phyloP scores from a whole-genome alignment of 345 rosid species.

The Pistacia atlantica region DNA sequence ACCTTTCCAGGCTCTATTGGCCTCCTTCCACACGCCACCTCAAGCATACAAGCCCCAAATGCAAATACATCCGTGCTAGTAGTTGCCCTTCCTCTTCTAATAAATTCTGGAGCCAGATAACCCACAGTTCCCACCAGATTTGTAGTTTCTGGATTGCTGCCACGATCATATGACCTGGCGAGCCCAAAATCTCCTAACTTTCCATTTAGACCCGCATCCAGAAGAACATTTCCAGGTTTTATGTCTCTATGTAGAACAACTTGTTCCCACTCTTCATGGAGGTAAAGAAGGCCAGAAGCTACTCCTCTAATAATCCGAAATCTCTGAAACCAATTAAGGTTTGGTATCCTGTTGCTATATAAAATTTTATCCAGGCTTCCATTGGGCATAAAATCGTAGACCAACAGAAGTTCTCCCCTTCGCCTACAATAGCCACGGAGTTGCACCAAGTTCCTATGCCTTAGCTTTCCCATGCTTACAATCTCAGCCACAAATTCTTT shows the following conservation, averaged over 20 bases:
- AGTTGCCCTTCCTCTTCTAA: conserved; percentile 43
- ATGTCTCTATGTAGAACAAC: conserved; percentile 50
- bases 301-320: conserved; percentile 37
- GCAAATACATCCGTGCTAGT: conserved; percentile 44
- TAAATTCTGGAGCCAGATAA: conserved; percentile 52
- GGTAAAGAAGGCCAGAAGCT: conserved; percentile 32
- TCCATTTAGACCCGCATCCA: conserved; percentile 40
- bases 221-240: conserved; percentile 39
- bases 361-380: conserved; percentile 41
- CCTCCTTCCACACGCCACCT: conserved; percentile 55
- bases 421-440: conserved; percentile 47
- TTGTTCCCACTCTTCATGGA: conserved; percentile 52
- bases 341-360: conserved; percentile 9
- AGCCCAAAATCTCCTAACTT: conserved; percentile 51
- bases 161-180: conserved; percentile 41
- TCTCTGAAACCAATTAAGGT: conserved; percentile 38
- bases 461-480: conserved; percentile 30
- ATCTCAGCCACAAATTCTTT: conserved; percentile 37
- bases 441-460: conserved; percentile 45
- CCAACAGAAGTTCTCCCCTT: conserved; percentile 43
- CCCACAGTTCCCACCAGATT: conserved; percentile 47
- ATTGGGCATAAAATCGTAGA: conserved; percentile 55
- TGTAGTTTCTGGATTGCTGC: conserved; percentile 39
- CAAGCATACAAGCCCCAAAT: conserved; percentile 51
- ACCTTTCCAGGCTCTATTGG: conserved; percentile 35